Base-by-base conservation (phyloP, 2,329 filamentous ascomycete genomes). In the Trichoderma sp. region DNA sequence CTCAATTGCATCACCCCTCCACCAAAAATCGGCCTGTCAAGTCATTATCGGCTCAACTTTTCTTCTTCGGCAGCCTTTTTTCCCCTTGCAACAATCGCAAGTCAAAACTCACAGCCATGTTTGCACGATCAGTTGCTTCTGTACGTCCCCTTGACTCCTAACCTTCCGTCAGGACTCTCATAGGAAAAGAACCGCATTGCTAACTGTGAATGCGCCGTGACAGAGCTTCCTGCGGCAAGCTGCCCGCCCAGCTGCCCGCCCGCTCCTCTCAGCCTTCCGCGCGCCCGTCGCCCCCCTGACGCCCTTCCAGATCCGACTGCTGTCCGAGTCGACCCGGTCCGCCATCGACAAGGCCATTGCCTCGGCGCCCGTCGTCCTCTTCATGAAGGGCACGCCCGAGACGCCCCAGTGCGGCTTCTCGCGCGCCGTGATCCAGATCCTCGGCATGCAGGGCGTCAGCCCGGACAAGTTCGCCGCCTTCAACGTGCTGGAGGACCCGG, bases 331-430 rank as follows among this genome's bases (percentile, higher is more conserved):
- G 74, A 95, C 91, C 12, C 88, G 85, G 68, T 79, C 87, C 45
- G 93, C 93, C 28, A 99, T 99, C 73, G 92, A 97, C 78, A 92
- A 93, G 77, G 94, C 94, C 39, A 89, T 99, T 17, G 83, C 81
- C 26, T 93, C 93, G 0, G 90, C 93, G 0, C 94, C 94, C 2
- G 94, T 99, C 0, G 95, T 99, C 1, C 84, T 99, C 65, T 99
- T 99, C 83, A 99, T 99, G 95, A 99, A 99, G 83, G 95, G 95
- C 66, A 98, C 95, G 1, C 95, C 95, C 66, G 93, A 97, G 80
- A 92, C 88, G 67, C 95, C 95, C 21, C 93, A 97, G 78, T 99
- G 95, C 79, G 95, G 95, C 52, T 99, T 97, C 83, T 98, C 94
- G 66, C 88, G 93, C 72, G 94, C 94, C 63, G 92, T 87, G 76